Evolutionary conservation across 768 basidiomycete species (phyloP).

Genomic region (Gymnopilus junonius): DNA sequence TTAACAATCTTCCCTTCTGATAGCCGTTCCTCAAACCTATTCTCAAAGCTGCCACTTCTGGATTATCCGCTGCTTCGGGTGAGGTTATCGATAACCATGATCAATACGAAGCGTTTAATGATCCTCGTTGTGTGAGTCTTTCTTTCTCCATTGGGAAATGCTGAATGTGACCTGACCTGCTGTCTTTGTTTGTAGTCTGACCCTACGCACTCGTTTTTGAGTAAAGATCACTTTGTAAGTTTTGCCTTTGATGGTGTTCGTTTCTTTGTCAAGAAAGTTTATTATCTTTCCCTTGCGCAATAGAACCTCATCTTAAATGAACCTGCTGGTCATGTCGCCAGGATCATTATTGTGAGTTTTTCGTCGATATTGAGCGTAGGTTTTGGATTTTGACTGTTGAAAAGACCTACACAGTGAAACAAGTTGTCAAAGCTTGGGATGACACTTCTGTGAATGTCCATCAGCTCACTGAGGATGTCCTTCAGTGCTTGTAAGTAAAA

Average conservation of each 20-base stretch:
- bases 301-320: constrained; percentile 84
- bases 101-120: constrained; percentile 88
- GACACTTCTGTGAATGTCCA: constrained; percentile 63
- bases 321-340: constrained; percentile 78
- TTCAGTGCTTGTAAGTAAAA: constrained; percentile 63
- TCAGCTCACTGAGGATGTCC: constrained; percentile 60
- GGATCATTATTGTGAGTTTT: constrained; percentile 63
- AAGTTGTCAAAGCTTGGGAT: constrained; percentile 85
- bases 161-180: constrained; percentile 2
- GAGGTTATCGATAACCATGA: constrained; percentile 83
- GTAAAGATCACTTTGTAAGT: constrained; percentile 87
- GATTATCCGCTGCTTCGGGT: constrained; percentile 64
- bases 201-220: constrained; percentile 87
- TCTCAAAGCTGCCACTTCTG: constrained; percentile 68
- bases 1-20: not conserved
- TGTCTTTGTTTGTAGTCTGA: constrained; percentile 57
- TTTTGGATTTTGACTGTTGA: not conserved
- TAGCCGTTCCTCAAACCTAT: constrained; percentile 84
- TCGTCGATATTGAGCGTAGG: not conserved
- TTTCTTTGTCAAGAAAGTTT: constrained; percentile 5
- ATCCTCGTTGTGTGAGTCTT: constrained; percentile 69
- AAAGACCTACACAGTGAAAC: constrained; percentile 65
- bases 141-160: constrained; percentile 14
- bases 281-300: not conserved
- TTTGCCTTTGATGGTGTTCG: not conserved